phyloP scores from a whole-genome alignment of 352 stramenopile species.

The Pelagophyceae sp. region DNA sequence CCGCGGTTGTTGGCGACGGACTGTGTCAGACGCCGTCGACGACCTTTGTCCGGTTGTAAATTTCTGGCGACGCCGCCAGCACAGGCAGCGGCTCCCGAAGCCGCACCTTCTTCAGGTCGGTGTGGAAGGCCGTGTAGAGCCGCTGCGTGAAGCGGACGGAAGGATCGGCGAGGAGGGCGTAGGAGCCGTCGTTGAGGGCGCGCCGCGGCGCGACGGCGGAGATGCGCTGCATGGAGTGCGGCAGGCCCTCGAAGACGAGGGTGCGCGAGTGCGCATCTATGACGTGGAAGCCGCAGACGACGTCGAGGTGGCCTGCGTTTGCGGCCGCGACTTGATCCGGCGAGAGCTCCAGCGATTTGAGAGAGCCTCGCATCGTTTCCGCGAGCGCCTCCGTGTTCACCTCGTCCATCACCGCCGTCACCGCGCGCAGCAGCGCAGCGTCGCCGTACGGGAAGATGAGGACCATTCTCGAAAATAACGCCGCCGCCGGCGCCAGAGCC shows the following conservation, averaged over 20 bases:
- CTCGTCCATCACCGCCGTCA: constrained; percentile 50
- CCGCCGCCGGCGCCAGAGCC: neutral
- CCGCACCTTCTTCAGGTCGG: constrained; percentile 77
- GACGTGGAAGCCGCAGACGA: constrained; percentile 71
- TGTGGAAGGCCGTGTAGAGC: constrained; percentile 69
- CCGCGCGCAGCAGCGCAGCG: constrained; percentile 40
- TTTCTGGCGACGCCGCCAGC: constrained; percentile 60
- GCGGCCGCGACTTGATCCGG: constrained; percentile 47
- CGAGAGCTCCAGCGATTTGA: constrained; percentile 67
- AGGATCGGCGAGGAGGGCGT: constrained; percentile 55
- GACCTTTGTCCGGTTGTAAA: constrained; percentile 76
- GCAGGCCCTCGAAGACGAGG: constrained; percentile 69
- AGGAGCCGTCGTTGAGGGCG: constrained; percentile 31
- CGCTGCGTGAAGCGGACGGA: constrained; percentile 59
- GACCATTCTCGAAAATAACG: constrained; percentile 59
- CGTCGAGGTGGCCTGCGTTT: constrained; percentile 55
- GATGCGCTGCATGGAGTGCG: constrained; percentile 42
- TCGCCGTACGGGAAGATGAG: constrained; percentile 71
- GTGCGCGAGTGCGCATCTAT: constrained; percentile 71
- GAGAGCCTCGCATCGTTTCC: constrained; percentile 39
- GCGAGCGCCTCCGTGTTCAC: constrained; percentile 55
- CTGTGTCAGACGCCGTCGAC: too few relatives aligned
- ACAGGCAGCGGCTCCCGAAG: constrained; percentile 61
- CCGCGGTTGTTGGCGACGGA: too few relatives aligned
- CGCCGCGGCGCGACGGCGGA: constrained; percentile 38